Conservation (phyloP, 805 yeast genomes). For the Ogataea sp. region DNA sequence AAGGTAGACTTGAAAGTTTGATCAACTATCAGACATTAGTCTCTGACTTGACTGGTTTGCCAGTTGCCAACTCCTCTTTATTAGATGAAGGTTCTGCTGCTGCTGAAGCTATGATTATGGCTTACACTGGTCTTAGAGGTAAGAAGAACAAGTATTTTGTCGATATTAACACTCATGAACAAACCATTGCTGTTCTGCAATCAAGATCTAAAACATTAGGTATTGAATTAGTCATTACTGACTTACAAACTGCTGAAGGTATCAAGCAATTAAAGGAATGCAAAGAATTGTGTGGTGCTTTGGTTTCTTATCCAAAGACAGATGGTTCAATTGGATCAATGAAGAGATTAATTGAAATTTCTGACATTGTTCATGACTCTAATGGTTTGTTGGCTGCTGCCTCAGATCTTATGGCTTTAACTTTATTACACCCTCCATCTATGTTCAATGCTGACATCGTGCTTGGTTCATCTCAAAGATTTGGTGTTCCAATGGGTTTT, state of each 20-base stretch:
- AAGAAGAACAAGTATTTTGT: conserved; percentile 65
- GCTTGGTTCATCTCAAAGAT: conserved; percentile 87
- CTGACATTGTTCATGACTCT: conserved; percentile 56
- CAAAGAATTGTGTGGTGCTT: conserved; percentile 59
- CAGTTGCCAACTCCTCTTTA: conserved; percentile 91
- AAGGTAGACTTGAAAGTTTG: conserved; percentile 87
- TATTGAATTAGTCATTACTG: conserved; percentile 54
- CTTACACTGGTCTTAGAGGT: conserved; percentile 58
- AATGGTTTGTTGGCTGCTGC: conserved; percentile 81
- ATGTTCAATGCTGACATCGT: conserved; percentile 89
- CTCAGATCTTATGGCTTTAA: conserved; percentile 86
- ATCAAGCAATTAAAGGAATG: conserved; percentile 25
- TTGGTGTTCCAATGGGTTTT: conserved; percentile 96
- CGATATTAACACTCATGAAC: conserved; percentile 73
- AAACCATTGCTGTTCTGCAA: conserved; percentile 70
- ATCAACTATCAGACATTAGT: conserved; percentile 91
- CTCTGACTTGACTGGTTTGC: conserved; percentile 84
- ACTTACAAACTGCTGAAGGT: conserved; percentile 38
- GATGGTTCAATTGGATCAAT: conserved; percentile 58
- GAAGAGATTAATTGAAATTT: conserved; percentile 42
- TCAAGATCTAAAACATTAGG: conserved; percentile 74
- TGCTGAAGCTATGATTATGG: conserved; percentile 89
- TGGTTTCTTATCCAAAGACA: conserved; percentile 87
- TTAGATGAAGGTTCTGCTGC: conserved; percentile 97
- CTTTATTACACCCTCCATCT: conserved; percentile 77